Percentiles rank a stretch among this genome's conserved stretches.
Conservation (phyloP, 768 basidiomycete species). For the Wakefieldia striispora region DNA sequence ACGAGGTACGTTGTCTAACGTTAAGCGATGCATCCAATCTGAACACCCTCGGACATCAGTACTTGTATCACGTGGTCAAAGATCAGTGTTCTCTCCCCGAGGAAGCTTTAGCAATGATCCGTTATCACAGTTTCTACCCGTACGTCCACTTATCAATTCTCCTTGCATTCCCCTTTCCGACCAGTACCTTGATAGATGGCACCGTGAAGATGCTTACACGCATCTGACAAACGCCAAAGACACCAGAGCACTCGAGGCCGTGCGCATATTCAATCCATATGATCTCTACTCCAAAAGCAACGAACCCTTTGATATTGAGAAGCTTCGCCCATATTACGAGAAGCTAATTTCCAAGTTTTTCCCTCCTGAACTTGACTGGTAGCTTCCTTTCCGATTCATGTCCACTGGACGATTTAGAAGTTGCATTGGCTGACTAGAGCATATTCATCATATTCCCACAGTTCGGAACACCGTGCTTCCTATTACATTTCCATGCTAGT, state of each 20-base stretch:
- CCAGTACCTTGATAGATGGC: slow-evolving; percentile 52
- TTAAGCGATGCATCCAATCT: slow-evolving; percentile 1
- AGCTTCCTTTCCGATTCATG: slow-evolving; percentile 11
- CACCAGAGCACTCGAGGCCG: slow-evolving; percentile 61
- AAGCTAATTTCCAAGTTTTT: slow-evolving; percentile 83
- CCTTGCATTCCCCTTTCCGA: slow-evolving; percentile 1
- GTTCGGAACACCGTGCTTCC: neutral
- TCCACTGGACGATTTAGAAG: slow-evolving; percentile 7
- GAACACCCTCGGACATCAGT: slow-evolving; percentile 41
- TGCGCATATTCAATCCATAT: slow-evolving; percentile 89
- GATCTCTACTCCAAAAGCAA: slow-evolving; percentile 92
- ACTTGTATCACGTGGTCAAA: slow-evolving; percentile 81
- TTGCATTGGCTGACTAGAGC: slow-evolving; percentile 2
- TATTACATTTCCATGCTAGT: neutral
- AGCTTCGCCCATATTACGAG: slow-evolving; percentile 82
- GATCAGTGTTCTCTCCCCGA: slow-evolving; percentile 77
- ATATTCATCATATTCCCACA: slow-evolving; percentile 3
- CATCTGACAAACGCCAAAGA: slow-evolving; percentile 80
- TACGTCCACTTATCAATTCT: slow-evolving; percentile 29
- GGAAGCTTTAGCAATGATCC: slow-evolving; percentile 87
- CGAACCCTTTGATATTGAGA: slow-evolving; percentile 55
- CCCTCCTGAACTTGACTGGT: slow-evolving; percentile 82
- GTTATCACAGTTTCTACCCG: slow-evolving; percentile 95
- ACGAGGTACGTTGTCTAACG: slow-evolving; percentile 60
- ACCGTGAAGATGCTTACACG: slow-evolving; percentile 80